Evolutionary conservation across 169 alveolate species (phyloP).

Genomic region (Theileria luwenshuni): DNA sequence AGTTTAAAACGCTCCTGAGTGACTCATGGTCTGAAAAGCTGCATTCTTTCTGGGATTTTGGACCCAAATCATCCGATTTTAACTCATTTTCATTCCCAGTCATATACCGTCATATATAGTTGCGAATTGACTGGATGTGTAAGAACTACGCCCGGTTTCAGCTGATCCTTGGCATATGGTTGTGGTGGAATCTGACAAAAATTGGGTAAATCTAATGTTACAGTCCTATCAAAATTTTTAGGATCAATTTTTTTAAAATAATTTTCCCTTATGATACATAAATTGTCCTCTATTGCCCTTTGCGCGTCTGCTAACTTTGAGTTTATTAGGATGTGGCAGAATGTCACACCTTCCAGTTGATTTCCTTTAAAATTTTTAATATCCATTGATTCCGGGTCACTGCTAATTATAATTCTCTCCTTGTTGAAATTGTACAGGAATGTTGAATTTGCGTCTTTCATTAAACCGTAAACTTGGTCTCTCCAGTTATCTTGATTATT

Average conservation of each 20-base stretch:
- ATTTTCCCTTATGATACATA: neutral
- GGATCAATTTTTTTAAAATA: neutral
- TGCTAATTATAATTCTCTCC: slow-evolving; percentile 10
- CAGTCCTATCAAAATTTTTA: neutral
- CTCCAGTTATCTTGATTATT: neutral
- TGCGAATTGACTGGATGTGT: slow-evolving; percentile 17
- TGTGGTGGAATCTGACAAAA: slow-evolving; percentile 1
- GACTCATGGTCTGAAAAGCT: no score
- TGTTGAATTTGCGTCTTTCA: neutral
- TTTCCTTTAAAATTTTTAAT: slow-evolving; percentile 30
- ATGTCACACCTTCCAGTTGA: slow-evolving; percentile 25
- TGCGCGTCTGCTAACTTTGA: neutral
- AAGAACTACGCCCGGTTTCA: neutral
- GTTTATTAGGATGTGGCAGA: slow-evolving; percentile 13
- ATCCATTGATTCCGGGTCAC: slow-evolving; percentile 33
- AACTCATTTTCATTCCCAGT: slow-evolving; percentile 13
- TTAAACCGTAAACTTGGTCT: slow-evolving; percentile 11
- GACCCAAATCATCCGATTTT: neutral
- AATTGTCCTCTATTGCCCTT: neutral
- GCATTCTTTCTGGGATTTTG: no score
- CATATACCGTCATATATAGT: neutral
- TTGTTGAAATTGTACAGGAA: slow-evolving; percentile 18
- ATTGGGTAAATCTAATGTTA: slow-evolving; percentile 16
- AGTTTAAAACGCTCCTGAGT: slow-evolving; percentile 15
- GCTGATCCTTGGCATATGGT: neutral